Evolutionary conservation across 2,329 filamentous ascomycete species (phyloP).

Genomic region (Neopestalotiopsis sp.): DNA sequence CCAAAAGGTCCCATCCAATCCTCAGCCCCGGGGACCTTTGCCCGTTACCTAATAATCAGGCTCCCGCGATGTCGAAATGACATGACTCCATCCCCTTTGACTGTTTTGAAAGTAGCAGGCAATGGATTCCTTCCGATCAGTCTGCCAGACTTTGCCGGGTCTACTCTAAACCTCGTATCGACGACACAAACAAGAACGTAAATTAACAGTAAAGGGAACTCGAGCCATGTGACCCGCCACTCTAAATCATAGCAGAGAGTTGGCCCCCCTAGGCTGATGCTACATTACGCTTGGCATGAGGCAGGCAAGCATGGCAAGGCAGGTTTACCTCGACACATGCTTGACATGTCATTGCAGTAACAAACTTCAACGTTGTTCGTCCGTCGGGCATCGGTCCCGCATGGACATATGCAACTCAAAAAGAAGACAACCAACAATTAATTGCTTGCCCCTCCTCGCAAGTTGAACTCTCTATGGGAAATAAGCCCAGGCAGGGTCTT

Average conservation of each 20-base stretch:
- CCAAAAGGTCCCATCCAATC: background rate
- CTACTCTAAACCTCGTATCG: background rate
- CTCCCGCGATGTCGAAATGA: background rate
- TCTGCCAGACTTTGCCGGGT: background rate
- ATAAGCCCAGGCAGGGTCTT: background rate
- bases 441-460: slow-evolving; percentile 1
- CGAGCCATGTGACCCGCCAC: too few species aligned
- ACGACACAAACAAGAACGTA: background rate
- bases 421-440: background rate
- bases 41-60: background rate
- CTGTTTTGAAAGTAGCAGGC: background rate
- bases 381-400: too few species aligned
- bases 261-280: too few species aligned
- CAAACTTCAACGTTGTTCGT: too few species aligned
- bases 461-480: background rate
- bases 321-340: too few species aligned
- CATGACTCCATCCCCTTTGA: background rate
- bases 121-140: background rate
- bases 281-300: too few species aligned
- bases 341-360: too few species aligned
- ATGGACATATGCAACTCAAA: too few species aligned
- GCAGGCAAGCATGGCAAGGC: too few species aligned
- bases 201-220: background rate
- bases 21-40: background rate
- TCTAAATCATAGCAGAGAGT: too few species aligned